Base-by-base conservation (phyloP, 2,329 filamentous ascomycete genomes). In the Erysiphe pulchra region DNA sequence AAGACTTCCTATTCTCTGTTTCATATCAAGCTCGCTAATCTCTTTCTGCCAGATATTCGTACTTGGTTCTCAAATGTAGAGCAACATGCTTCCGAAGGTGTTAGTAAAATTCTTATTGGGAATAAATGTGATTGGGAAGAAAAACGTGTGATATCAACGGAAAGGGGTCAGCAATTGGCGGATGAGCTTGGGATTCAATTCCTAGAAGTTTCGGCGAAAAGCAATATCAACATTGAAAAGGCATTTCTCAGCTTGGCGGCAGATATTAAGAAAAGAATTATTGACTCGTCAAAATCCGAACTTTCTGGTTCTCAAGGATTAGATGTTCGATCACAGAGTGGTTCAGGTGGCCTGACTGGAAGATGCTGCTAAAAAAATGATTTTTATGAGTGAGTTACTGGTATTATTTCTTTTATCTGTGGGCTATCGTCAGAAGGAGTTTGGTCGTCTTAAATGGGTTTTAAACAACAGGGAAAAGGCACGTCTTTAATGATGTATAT, bases 91-190 rank as follows among this genome's bases (percentile, higher is more conserved):
- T 93, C 84, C 57, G 90, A 95, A 66, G 90, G 90, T 57, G 90
- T 98, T 60, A 94, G 95, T 75, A 98, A 95, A 71, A 95, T 98
- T 60, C 74, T 98, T 53, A 94, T 98, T 55, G 90, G 90, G 61
- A 98, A 98, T 73, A 98, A 98, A 68, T 98, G 90, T 67, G 90
- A 98, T 65, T 95, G 90, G 90, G 90, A 95, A 65, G 90, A 98
- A 67, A 95, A 95, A 72, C 80, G 90, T 54, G 85, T 82, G 46
- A 81, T 98, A 38, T 85, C 83, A 44, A 92, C 81, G 49, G 86
- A 94, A 62, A 80, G 85, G 59, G 90, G 90, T 55, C 86, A 98
- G 63, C 78, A 79, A 53, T 74, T 98, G 47, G 90, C 90, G 48
- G 81, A 93, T 64, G 90, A 95, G 65, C 77, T 98, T 49, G 85